Conservation (phyloP, 2,329 filamentous ascomycete species). For the Juglanconis sp. region DNA sequence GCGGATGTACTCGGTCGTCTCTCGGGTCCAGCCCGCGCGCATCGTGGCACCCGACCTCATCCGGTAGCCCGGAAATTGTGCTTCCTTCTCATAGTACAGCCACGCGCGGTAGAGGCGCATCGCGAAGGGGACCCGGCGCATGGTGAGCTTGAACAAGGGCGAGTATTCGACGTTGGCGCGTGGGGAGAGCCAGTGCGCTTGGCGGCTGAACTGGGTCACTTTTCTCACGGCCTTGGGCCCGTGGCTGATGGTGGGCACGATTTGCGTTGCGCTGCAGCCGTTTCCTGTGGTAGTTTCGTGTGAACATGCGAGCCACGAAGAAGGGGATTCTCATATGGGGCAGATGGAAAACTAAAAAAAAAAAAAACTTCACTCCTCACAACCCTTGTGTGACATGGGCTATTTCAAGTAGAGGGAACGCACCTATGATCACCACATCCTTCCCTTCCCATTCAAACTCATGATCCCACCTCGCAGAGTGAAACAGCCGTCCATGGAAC, state of each 20-base stretch:
- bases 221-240: conserved; percentile 20
- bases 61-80: background rate
- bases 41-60: background rate
- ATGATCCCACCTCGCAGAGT: conserved; percentile 33
- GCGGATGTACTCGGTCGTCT: conserved; percentile 25
- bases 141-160: conserved; percentile 19
- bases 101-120: conserved; percentile 18
- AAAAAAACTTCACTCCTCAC: too few relatives aligned
- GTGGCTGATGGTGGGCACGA: conserved; percentile 30
- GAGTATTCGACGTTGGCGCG: conserved; percentile 19
- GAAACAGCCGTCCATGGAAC: conserved; percentile 32
- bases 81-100: conserved; percentile 20
- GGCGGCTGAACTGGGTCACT: conserved; percentile 1
- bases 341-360: too few relatives aligned
- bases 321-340: too few relatives aligned
- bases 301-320: too few relatives aligned
- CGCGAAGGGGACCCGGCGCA: conserved; percentile 22
- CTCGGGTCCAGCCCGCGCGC: background rate
- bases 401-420: too few relatives aligned
- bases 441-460: conserved; percentile 26
- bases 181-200: conserved; percentile 22
- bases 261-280: conserved; percentile 34
- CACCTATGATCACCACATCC: conserved; percentile 32
- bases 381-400: too few relatives aligned
- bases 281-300: conserved; percentile 20